phyloP scores from a whole-genome alignment of 805 yeast species.

The Tetrapisispora taiwanensis region DNA sequence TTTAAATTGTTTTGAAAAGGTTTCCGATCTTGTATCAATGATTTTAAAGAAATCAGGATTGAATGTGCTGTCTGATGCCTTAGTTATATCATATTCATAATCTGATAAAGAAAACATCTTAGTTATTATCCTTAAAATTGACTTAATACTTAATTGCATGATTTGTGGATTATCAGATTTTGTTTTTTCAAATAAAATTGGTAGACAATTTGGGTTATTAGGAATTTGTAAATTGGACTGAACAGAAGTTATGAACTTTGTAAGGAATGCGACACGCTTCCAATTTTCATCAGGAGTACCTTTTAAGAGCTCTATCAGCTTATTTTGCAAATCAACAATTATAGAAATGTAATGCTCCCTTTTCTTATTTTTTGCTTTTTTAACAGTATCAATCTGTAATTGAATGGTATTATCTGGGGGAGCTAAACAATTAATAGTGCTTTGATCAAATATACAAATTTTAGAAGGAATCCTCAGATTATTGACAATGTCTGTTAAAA shows the following conservation, averaged over 20 bases:
- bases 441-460: constrained; percentile 43
- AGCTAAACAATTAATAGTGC: constrained; percentile 34
- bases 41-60: constrained; percentile 33
- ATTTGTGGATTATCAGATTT: constrained; percentile 60
- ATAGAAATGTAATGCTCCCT: constrained; percentile 34
- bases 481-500: constrained; percentile 35
- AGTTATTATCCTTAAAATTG: constrained; percentile 44
- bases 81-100: constrained; percentile 38
- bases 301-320: constrained; percentile 19
- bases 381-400: constrained; percentile 48
- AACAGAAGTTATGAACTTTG: constrained; percentile 41
- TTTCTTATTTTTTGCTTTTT: constrained; percentile 53
- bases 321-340: constrained; percentile 35
- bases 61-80: constrained; percentile 34
- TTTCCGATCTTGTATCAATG: constrained; percentile 35
- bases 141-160: constrained; percentile 48
- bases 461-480: constrained; percentile 41
- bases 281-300: constrained; percentile 33
- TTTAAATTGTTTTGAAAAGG: constrained; percentile 35
- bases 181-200: constrained; percentile 38
- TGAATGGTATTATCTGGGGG: constrained; percentile 56
- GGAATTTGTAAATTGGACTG: constrained; percentile 46
- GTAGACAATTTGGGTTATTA: constrained; percentile 33
- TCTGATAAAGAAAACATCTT: constrained; percentile 38
- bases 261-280: constrained; percentile 42